Base-by-base conservation (phyloP, 176 grass and related monocot genomes). In the Aegilops sharonensis region DNA sequence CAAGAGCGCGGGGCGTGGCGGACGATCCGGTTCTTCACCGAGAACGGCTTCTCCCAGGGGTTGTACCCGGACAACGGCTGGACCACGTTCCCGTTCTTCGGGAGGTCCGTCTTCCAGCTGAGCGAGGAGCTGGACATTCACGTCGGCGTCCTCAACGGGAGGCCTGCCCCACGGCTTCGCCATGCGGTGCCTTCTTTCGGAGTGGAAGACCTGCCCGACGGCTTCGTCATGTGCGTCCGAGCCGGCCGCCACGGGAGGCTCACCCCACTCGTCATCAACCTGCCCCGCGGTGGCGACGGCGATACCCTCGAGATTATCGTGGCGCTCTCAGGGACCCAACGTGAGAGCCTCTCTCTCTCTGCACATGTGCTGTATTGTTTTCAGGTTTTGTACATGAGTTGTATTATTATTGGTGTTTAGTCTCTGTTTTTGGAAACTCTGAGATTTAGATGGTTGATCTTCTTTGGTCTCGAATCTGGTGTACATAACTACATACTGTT, bases 201-300 rank as follows among this genome's bases (percentile, higher is more conserved):
- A 21, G 18, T 20, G 15, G 54, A 2, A 2, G 54, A 57, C 54
- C 54, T 57, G 54, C 17, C 54, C 18, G 54, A 57, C 54, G 3
- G 2, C 85, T 35, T 63, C 54, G 15, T 5, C 32, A 4, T 87
- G 30, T 87, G 78, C 24, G 59, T 81, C 5, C 43, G 34, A 45
- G 56, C 59, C 1, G 85, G 85, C 69, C 15, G 6, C 57, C 24
- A 17, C 18, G 69, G 78, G 34, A 59, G 59, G 69, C 42, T 75
- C 21, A 87, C 59, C 23, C 85, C 85, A 39, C 78, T 87, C 42
- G 31, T 48, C 68, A 30, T 18, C 10, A 67, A 87, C 68, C 67
- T 87, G 57, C 85, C 66, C 63, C 18, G 5, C 36, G 47, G 29
- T 52, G 54, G 54, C 54, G 15, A 57, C 18, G 8, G 4, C 9